Base-by-base conservation (phyloP, 1,284 basidiomycete genomes). In the Trametes polyzona region DNA sequence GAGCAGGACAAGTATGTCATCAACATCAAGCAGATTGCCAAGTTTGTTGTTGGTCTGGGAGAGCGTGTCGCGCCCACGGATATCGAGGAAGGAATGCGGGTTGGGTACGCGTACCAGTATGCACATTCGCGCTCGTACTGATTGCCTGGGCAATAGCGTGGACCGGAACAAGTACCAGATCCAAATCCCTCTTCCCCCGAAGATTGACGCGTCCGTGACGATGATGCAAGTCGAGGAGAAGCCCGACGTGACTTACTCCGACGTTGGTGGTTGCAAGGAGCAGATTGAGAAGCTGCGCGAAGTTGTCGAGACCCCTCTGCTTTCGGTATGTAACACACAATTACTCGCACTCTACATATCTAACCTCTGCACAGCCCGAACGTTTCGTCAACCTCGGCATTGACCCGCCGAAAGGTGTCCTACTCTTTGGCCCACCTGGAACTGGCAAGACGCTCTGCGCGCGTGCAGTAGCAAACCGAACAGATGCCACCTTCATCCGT, bases 221-320 rank as follows among this genome's bases (percentile, higher is more conserved):
- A 98, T 99, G 96, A 99, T 99, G 97, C 96, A 99, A 76, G 96
- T 99, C 42, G 96, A 99, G 74, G 96, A 99, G 77, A 96, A 98
- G 73, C 96, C 96, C 1, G 96, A 98, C 69, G 95, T 99, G 47
- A 98, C 96, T 2, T 99, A 99, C 73, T 95, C 95, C 9, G 97
- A 99, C 69, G 86, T 99, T 54, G 97, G 97, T 65, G 97, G 97
- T 9, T 98, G 97, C 79, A 99, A 99, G 77, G 97, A 99, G 73
- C 97, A 99, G 76, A 99, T 99, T 67, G 97, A 99, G 80, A 99
- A 99, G 79, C 82, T 99, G 43, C 84, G 96, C 46, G 97, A 99
- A 77, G 97, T 99, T 36, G 97, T 99, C 29, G 97, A 99, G 77
- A 92, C 95, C 2, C 97, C 97, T n/a, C 78, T 99, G 48, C 84